A percentile compares a stretch with the other conserved stretches of the same genome.
These are phyloP conservation scores for Fragaria iinumae DNA, from an alignment of 306 rosid genomes.

Conservation along the genomic window DNA sequence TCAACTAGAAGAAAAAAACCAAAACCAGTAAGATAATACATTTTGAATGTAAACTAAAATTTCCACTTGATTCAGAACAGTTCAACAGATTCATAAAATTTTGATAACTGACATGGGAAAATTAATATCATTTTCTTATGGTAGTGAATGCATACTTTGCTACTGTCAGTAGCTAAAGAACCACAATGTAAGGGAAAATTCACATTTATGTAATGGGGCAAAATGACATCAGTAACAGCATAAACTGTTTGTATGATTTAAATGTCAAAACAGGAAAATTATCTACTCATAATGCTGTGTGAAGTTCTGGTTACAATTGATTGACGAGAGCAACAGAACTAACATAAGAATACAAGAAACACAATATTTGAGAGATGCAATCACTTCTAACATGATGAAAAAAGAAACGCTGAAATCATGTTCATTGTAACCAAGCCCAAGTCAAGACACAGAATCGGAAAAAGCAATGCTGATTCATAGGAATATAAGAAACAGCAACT, in stretches of 20 bases:
- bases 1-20: conserved; percentile 68
- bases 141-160: background rate
- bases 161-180: background rate
- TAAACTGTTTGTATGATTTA: background rate
- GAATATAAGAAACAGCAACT: too few species aligned
- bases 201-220: background rate
- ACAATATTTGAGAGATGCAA: background rate
- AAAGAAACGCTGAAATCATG: background rate
- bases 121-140: background rate
- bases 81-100: background rate
- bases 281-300: background rate
- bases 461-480: too few species aligned
- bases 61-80: background rate
- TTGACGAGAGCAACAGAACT: background rate
- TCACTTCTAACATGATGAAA: background rate
- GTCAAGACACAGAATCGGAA: background rate
- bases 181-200: background rate
- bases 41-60: background rate
- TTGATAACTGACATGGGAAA: background rate
- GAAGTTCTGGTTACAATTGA: conserved; percentile 1
- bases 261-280: background rate
- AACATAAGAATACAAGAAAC: background rate
- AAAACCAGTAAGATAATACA: conserved; percentile 36
- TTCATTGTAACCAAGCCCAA: background rate
- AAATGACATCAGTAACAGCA: background rate